Base-by-base conservation (phyloP, 1,284 basidiomycete species). In the Lignosus rhinocerotis region DNA sequence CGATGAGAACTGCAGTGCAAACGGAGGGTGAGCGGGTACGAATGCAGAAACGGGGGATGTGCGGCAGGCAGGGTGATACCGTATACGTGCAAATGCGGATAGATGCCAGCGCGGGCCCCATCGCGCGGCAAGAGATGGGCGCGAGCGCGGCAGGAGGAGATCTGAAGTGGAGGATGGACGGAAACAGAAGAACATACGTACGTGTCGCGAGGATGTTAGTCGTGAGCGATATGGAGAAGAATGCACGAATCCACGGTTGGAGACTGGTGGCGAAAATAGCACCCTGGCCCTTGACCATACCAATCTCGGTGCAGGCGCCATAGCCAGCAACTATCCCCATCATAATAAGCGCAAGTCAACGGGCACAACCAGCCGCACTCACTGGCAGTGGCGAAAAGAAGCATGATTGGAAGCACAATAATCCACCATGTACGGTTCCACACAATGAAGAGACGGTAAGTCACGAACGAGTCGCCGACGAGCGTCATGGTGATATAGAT, bases 401-500 rank as follows among this genome's bases (percentile, higher is more conserved):
- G 36, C 5, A 51, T 17, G 25, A 39, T n/a, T 2, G 63, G 63
- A 16, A 60, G 19, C 16, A 60, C 25, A n/a, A 62, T 34, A 19
- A 64, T 60, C 50, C 48, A 57, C 58, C 58, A 64, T 3, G 42
- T 36, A n/a, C 52, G 51, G 21, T 56, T 58, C 63, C 63, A 64
- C 4, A 64, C 60, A 16, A 64, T 47, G 33, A 42, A 64, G 9
- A 62, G 53, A 11, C 63, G 63, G 36, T 64, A 64, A 2, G 58
- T 60, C 25, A 62, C 63, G 50, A 64, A 64, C 10, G 53, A 50
- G n/a, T 64, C 63, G 16, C 55, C 63, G 34, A 64, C 53, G 38
- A 64, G 53, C 6, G 63, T 64, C 60, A 60, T 61, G 21, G 55
- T 62, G 56, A 64, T 64, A 43, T 62, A 64, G 10, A 64, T 51